Base-by-base conservation (phyloP, 495 filamentous ascomycete genomes). In the Penicillium argentinense region DNA sequence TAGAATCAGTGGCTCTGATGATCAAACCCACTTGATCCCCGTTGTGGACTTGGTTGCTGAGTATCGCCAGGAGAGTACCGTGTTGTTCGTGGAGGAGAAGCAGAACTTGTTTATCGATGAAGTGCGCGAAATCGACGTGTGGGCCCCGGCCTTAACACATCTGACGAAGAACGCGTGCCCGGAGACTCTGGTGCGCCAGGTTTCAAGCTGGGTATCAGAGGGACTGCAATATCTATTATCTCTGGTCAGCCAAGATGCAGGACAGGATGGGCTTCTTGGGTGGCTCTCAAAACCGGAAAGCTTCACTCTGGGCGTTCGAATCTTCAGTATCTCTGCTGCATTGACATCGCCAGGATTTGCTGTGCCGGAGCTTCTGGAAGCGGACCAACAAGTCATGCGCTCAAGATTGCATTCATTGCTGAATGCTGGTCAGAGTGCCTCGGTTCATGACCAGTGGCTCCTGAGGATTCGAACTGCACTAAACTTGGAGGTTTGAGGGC, bases 41-140 rank as follows among this genome's bases (percentile, higher is more conserved):
- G 76, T 86, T 0, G 64, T 65, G 3, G 53, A 62, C 0, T 64
- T 73, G 13, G 59, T 91, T 11, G 49, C 57, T 0, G 55, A 74
- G 17, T 76, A 79, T 17, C 57, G 77, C 30, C 74, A 77, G 38
- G 81, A 84, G 37, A 83, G 88, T 55, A 83, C 79, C 22, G 76
- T 86, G 2, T 70, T 98, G 0, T 98, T 98, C 57, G 82, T 80
- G 11, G 75, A 87, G 54, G 93, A 98, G 67, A 90, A 93, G 54
- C 89, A 92, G 52, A 98, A 98, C 48, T 72, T 96, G 0, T 97
- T 86, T 59, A 72, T 93, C 39, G 91, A 96, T 55, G 80, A 87
- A 38, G 78, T 88, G 3, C 66, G 77, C 6, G 91, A 96, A 65
- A 71, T 80, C 1, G 71, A 74, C 16, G 42, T 77, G 9, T 96